Percentiles rank a stretch among this genome's conserved stretches.
Evolutionary conservation across 306 rosid genomes (phyloP).

Genomic region (Vachellia pachyceras): DNA sequence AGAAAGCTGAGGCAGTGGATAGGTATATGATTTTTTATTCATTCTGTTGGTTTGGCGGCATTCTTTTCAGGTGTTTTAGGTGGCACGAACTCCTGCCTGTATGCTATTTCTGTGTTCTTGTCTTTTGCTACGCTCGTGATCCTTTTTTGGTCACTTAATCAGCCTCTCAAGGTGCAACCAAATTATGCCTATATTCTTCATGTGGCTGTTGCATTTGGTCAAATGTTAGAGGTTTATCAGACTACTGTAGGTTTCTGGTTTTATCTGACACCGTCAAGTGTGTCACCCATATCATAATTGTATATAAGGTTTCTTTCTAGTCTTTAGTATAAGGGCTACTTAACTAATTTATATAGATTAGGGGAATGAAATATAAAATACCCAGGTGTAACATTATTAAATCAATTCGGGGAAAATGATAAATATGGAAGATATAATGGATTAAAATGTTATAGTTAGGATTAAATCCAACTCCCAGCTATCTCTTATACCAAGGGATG

Average conservation of each 20-base stretch:
- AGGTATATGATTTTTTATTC: constrained; percentile 48
- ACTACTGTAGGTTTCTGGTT: not conserved
- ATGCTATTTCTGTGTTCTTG: not conserved
- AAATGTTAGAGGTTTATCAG: not conserved
- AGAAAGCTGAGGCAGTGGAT: constrained; percentile 83
- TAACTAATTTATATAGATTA: too few species aligned
- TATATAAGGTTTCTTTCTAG: not conserved
- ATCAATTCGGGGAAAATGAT: not conserved
- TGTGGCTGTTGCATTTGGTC: not conserved
- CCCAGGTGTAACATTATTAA: not conserved
- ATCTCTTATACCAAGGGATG: not conserved
- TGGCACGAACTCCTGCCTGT: not conserved
- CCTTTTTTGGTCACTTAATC: not conserved
- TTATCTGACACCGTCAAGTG: not conserved
- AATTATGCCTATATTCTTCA: not conserved
- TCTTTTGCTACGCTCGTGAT: not conserved
- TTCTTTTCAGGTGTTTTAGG: not conserved
- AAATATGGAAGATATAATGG: too few species aligned
- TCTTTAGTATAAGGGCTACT: too few species aligned
- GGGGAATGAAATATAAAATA: not conserved
- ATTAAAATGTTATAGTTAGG: too few species aligned
- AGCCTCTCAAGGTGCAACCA: not conserved
- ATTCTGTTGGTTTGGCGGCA: not conserved
- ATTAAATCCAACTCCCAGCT: too few species aligned
- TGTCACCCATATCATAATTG: not conserved